Evolutionary conservation across 108 stramenopile genomes (phyloP), one percentile per base, ranked within the genome.

Genomic region (Mediolabrus comicus): DNA sequence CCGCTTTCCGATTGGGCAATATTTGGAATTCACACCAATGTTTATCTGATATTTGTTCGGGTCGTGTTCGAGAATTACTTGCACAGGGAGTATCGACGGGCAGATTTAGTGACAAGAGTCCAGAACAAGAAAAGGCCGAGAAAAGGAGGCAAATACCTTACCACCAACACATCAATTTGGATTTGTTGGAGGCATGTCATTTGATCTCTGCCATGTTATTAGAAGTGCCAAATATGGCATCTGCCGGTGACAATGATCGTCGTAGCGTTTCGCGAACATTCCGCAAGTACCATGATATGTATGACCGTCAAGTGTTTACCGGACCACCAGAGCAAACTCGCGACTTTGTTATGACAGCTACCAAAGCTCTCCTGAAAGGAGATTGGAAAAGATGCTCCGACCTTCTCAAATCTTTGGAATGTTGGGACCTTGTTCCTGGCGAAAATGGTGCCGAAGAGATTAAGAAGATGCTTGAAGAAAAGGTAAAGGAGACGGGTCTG

Each of bases 291-390:
- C 72, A 90, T 53, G 97, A 98, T 59, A 95, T 91, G 39, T 96
- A 92, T 77, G 79, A 93, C 65, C 91, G 93, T 41, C 97, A 98
- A 81, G 94, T 96, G 19, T 99, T 99, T 72, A 96, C 96, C 2
- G 99, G 98, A 29, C 97, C 97, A 33, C 99, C 99, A 7, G 99
- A 99, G 77, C 96, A 95, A 67, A 98, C 95, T 10, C 84, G 97
- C 30, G 99, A 99, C 80, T 95, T 89, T 75, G 92, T 98, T 49
- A 95, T 99, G 86, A 75, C 91, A 22, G 98, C 98, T 29, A 79
- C 95, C 34, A 92, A 94, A 75, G 79, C 85, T 16, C 69, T 99
- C 30, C 74, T 84, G 78, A 87, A 86, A 69, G 99, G 97, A 25
- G 95, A 98, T 75, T 99, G 99, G 99, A 88, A 88, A 67, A 80